These are phyloP conservation scores for Stromatinia cepivora DNA, from an alignment of 2,329 filamentous ascomycete species.

Conservation along the genomic window DNA sequence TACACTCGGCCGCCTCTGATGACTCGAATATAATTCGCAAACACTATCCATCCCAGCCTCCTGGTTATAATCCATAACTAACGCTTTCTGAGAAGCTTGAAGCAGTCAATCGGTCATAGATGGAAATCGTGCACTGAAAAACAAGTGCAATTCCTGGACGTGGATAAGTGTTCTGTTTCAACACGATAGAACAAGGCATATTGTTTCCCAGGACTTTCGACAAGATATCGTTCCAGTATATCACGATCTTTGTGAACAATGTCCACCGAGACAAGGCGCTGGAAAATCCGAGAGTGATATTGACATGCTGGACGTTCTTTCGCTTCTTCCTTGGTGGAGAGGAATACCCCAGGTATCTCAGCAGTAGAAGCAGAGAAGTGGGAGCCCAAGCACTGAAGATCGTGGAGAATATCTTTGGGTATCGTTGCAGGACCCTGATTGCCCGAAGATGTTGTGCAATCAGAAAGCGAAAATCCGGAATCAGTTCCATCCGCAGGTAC, in stretches of 20 bases:
- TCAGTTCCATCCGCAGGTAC: not conserved
- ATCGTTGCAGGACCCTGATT: not conserved
- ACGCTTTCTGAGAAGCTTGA: not conserved
- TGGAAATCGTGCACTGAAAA: not conserved
- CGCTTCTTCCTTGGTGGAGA: not conserved
- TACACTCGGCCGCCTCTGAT: not conserved
- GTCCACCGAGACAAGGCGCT: not conserved
- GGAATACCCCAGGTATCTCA: not conserved
- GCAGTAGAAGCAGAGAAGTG: not conserved
- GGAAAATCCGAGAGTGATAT: not conserved
- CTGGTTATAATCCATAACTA: not conserved
- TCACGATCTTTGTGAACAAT: not conserved
- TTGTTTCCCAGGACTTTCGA: not conserved
- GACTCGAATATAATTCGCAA: not conserved
- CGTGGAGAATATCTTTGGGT: not conserved
- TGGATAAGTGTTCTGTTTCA: not conserved
- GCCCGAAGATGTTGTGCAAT: not conserved
- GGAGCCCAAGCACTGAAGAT: not conserved
- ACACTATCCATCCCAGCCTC: not conserved
- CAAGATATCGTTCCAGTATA: not conserved
- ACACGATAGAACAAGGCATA: not conserved
- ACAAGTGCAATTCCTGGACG: constrained; percentile 14
- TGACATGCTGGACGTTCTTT: not conserved
- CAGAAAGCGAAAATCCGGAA: not conserved
- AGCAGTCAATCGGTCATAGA: not conserved